Percentiles rank a stretch among this genome's conserved stretches.
Evolutionary conservation across 1,284 basidiomycete species (phyloP).

Genomic region (Trichosporon ovoides): DNA sequence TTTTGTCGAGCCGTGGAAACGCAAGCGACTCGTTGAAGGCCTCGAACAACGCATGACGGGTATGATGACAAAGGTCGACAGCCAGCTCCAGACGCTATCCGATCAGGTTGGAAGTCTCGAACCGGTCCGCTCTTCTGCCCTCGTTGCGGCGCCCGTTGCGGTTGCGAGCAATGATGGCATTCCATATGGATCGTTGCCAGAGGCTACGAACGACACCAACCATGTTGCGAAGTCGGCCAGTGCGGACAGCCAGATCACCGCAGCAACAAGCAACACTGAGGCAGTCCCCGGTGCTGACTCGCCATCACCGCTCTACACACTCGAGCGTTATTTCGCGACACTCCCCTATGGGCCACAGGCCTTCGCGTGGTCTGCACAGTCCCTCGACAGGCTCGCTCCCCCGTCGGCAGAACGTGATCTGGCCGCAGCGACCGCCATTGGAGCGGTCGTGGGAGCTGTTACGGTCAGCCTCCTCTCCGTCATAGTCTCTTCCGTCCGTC

Average conservation of each 20-base stretch:
- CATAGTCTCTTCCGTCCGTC: constrained; percentile 1
- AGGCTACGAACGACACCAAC: not conserved
- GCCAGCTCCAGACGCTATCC: constrained; percentile 59
- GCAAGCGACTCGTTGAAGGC: constrained; percentile 70
- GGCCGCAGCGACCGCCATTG: constrained; percentile 20
- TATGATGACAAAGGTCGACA: constrained; percentile 54
- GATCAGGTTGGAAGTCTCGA: constrained; percentile 26
- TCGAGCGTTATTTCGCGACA: not conserved
- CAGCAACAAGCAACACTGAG: not conserved
- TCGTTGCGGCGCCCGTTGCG: not conserved
- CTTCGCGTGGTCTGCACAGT: constrained; percentile 14
- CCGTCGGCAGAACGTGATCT: constrained; percentile 31
- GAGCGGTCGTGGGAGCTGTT: constrained; percentile 16
- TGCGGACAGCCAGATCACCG: not conserved
- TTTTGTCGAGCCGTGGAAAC: constrained; percentile 90
- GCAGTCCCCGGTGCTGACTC: not conserved
- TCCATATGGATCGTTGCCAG: not conserved
- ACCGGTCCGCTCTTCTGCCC: not conserved
- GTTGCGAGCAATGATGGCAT: not conserved
- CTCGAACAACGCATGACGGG: constrained; percentile 79
- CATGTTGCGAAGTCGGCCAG: not conserved
- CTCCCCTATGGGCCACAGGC: not conserved
- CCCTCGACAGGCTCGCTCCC: constrained; percentile 22
- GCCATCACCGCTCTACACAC: not conserved
- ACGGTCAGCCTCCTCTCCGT: constrained; percentile 6